These are phyloP conservation scores for Lipomyces mesembrius DNA, from an alignment of 805 yeast species.

Conservation along the genomic window DNA sequence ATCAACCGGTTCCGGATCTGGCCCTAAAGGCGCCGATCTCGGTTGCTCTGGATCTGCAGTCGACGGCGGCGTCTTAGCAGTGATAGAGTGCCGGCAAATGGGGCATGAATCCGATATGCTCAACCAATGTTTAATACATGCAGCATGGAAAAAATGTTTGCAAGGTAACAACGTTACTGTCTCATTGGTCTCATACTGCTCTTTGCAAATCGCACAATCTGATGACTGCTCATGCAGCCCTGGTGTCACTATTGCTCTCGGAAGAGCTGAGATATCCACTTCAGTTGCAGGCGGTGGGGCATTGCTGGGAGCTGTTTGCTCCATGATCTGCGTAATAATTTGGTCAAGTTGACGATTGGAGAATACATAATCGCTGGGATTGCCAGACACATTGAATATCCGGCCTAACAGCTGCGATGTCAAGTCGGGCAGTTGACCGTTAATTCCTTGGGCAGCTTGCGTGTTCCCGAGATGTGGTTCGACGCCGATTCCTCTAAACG, in stretches of 20 bases:
- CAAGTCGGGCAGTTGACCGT: slow-evolving; percentile 2
- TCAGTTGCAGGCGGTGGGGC: slow-evolving; percentile 36
- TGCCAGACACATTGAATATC: slow-evolving; percentile 30
- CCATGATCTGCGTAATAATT: slow-evolving; percentile 38
- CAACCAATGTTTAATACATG: slow-evolving; percentile 39
- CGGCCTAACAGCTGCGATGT: slow-evolving; percentile 18
- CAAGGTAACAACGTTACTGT: slow-evolving; percentile 35
- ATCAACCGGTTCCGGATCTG: slow-evolving; percentile 1
- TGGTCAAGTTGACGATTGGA: slow-evolving; percentile 36
- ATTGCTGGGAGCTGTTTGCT: slow-evolving; percentile 26
- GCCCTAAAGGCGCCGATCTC: not conserved
- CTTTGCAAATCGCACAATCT: slow-evolving; percentile 39
- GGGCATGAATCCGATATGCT: slow-evolving; percentile 38
- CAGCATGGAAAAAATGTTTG: slow-evolving; percentile 36
- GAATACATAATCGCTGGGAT: slow-evolving; percentile 34
- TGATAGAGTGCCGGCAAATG: slow-evolving; percentile 25
- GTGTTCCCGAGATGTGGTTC: not conserved
- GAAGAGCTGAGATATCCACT: slow-evolving; percentile 21
- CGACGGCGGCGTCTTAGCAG: not conserved
- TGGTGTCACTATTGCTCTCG: slow-evolving; percentile 7
- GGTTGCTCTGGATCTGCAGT: not conserved
- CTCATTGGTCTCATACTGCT: slow-evolving; percentile 22
- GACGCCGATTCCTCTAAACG: slow-evolving; percentile 23
- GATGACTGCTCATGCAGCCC: slow-evolving; percentile 16
- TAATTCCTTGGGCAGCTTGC: not conserved